These are phyloP conservation scores for Ustilago loliicola DNA, from an alignment of 1,284 basidiomycete genomes.

Conservation along the genomic window DNA sequence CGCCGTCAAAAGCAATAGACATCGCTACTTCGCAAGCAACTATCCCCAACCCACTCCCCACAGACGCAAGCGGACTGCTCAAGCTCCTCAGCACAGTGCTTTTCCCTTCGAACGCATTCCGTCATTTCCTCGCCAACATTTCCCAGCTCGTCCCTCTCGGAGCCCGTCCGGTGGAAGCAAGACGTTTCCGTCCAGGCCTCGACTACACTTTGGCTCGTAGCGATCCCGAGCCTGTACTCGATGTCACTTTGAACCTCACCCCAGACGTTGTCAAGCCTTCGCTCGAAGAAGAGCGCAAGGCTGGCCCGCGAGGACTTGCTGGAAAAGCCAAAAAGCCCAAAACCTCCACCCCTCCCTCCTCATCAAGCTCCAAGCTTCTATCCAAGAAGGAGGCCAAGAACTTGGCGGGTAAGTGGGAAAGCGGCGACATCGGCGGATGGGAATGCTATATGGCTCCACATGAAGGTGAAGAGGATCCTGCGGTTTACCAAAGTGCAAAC, in stretches of 20 bases:
- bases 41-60: slow-evolving; percentile 45
- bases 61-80: slow-evolving; percentile 55
- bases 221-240: slow-evolving; percentile 81
- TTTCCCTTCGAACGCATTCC: slow-evolving; percentile 86
- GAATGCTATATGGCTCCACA: slow-evolving; percentile 97
- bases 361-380: slow-evolving; percentile 25
- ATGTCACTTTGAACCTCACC: slow-evolving; percentile 90
- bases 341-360: slow-evolving; percentile 9
- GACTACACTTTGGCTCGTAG: slow-evolving; percentile 96
- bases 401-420: slow-evolving; percentile 75
- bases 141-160: slow-evolving; percentile 82
- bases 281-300: slow-evolving; percentile 54
- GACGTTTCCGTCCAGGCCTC: slow-evolving; percentile 90
- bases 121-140: slow-evolving; percentile 87
- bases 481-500: slow-evolving; percentile 81
- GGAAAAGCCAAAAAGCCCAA: slow-evolving; percentile 60
- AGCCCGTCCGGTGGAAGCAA: slow-evolving; percentile 78
- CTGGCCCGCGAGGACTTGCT: slow-evolving; percentile 65
- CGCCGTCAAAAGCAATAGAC: slow-evolving; percentile 41
- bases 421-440: slow-evolving; percentile 91
- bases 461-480: slow-evolving; percentile 83
- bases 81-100: slow-evolving; percentile 58
- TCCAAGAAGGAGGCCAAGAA: slow-evolving; percentile 62
- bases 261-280: slow-evolving; percentile 74
- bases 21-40: slow-evolving; percentile 19